Evolutionary conservation across 139 green algal species (phyloP), one percentile per base, ranked within the genome.

Genomic region (Volvox africanus): DNA sequence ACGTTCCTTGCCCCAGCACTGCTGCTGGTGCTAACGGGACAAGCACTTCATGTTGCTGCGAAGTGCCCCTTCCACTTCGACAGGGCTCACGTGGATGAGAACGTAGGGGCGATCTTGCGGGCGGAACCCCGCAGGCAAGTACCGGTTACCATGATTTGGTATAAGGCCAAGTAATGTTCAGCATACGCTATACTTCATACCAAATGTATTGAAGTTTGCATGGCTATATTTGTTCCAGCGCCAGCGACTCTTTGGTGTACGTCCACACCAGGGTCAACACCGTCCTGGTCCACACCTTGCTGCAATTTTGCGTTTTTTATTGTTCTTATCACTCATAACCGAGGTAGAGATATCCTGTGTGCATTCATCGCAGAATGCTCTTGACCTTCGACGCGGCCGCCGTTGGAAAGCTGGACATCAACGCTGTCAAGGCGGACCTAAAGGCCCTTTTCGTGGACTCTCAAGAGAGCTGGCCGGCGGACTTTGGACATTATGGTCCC

Each of bases 381-480:
- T 30, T 30, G 65, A 2, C 65, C 21, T 73, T 30, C 65, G 24
- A 73, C 11, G 21, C 12, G 24, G 11, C 12, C 11, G 65, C 65
- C 65, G 65, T 73, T 9, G 16, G 11, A 6, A 50, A 71, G 35
- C 44, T 92, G 18, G 62, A 92, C 35, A 30, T 87, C 9, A 71
- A 80, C 33, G 89, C 68, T n/a, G 80, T 94, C 6, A 88, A 88
- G 76, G 76, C 71, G 14, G 93, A 95, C 86, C 37, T 95, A 13
- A 61, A 77, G 0, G 33, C 35, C 17, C n/a, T 92, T 1, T 35
- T 95, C 28, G 85, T 36, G 18, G 61, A 81, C 2, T 71, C n/a
- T 18, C 83, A 92, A 81, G 71, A 81, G 68, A 93, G 55, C 2
- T 95, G 93, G 93, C 93, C 93, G 20, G 93, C 93, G 5, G 93